phyloP scores from a whole-genome alignment of 2,329 filamentous ascomycete species.

The Penicillium sp. region DNA sequence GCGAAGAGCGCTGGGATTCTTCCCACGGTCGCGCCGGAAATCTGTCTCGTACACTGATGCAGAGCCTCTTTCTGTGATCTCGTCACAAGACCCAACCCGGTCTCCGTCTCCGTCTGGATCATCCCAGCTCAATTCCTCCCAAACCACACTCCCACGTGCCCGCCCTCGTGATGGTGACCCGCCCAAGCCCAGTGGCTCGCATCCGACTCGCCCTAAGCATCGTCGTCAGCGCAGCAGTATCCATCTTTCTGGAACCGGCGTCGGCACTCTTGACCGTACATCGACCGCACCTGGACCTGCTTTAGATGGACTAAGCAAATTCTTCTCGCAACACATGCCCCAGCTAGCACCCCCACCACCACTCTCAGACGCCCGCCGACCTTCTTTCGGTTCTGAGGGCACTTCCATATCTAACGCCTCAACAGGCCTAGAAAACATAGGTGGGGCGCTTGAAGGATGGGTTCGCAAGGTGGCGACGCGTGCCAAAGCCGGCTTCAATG shows the following conservation, averaged over 20 bases:
- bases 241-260: conserved; percentile 81
- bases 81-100: conserved; percentile 31
- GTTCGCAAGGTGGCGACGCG: conserved; percentile 71
- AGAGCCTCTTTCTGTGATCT: conserved; percentile 38
- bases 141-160: conserved; percentile 27
- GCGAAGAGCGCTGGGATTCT: conserved; percentile 80
- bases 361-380: conserved; percentile 53
- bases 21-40: conserved; percentile 88
- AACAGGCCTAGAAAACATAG: conserved; percentile 73
- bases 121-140: conserved; percentile 28
- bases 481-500: conserved; percentile 41
- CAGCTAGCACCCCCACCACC: conserved; percentile 67
- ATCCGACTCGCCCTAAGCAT: conserved; percentile 33
- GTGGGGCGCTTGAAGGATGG: conserved; percentile 87
- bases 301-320: conserved; percentile 78
- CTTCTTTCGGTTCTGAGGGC: conserved; percentile 38
- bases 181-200: conserved; percentile 30
- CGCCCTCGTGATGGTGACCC: conserved; percentile 28
- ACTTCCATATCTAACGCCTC: conserved; percentile 35
- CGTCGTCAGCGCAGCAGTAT: conserved; percentile 42
- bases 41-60: conserved; percentile 65
- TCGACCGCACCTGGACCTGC: conserved; percentile 65
- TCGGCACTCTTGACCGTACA: conserved; percentile 73
- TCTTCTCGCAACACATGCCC: conserved; percentile 81
- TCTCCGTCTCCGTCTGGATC: conserved; percentile 28